Evolutionary conservation across 768 basidiomycete genomes (phyloP), one percentile per base, ranked within the genome.

Genomic region (Suillus luteus): DNA sequence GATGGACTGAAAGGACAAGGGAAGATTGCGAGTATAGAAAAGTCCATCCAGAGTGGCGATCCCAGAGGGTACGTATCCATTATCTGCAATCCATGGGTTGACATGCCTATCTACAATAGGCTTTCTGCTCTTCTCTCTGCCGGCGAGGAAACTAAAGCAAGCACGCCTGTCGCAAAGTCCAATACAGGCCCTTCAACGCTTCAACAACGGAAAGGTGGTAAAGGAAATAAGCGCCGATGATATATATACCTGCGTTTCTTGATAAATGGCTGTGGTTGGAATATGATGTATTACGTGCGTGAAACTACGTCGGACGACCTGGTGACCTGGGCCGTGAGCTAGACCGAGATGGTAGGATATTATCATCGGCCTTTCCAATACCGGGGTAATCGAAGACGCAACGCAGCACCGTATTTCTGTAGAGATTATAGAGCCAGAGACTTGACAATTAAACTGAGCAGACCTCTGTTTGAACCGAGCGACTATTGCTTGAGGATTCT

Each of bases 381-480:
- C 72, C 73, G 1, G 85, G 80, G 68, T 87, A 88, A 58, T 83
- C 79, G 15, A 91, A 80, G 43, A 84, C 85, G 54, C 79, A 82
- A 58, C 86, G 84, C 64, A 91, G 74, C 49, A 81, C 74, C 1
- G 77, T 71, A 66, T 88, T 88, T 69, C 86, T 88, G 68, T 35
- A 27, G 46, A 31, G 43, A 43, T 43, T 43, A 57, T 44, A 38
- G 57, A 61, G 68, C 65, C 38, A 24, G 49, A n/a, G 33, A 35
- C 41, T n/a, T n/a, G 14, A 38, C 11, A 11, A 33, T 12, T 31
- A 33, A 22, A 3, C 15, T 27, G 10, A 14, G 33, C 74, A 31
- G 65, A 88, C 91, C 89, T 85, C 65, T 88, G 84, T 72, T 87
- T 91, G 73, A 88, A 92, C 68, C 84, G 86, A 2, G 84, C 73